A percentile compares a stretch with the other conserved stretches of the same genome.
These are phyloP conservation scores for Vitis labrusca DNA, from an alignment of 164 flowering plant genomes.

Conservation along the genomic window DNA sequence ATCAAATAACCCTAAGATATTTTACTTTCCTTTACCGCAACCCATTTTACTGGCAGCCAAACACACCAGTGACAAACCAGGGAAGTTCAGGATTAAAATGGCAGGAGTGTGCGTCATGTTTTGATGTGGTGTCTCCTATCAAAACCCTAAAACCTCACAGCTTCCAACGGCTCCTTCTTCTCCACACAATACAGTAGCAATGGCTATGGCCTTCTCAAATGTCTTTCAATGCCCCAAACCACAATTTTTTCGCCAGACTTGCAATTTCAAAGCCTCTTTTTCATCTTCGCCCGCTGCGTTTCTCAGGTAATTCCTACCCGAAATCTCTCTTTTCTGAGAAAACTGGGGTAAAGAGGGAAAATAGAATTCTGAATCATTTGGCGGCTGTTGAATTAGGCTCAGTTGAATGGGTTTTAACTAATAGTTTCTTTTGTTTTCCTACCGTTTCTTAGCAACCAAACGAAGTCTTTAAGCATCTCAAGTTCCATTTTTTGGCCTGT, in stretches of 20 bases:
- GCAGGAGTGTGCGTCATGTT: background rate
- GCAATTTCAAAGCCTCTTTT: conserved; percentile 13
- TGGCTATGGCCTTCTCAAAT: conserved; percentile 48
- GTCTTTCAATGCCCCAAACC: conserved; percentile 36
- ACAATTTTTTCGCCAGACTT: conserved; percentile 9
- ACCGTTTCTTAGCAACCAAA: background rate
- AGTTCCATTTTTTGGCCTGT: background rate
- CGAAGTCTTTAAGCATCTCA: background rate
- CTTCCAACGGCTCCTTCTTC: too few relatives aligned
- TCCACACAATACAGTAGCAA: conserved; percentile 1
- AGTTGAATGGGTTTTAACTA: background rate
- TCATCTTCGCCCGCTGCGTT: conserved; percentile 20
- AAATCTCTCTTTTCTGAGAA: background rate
- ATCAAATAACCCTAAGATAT: too few relatives aligned
- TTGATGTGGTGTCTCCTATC: background rate
- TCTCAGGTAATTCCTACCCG: conserved; percentile 31
- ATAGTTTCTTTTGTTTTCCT: background rate
- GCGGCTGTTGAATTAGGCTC: background rate
- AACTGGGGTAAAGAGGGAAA: background rate
- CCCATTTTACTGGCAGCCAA: too few relatives aligned
- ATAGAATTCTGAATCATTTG: background rate
- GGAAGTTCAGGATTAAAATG: too few relatives aligned
- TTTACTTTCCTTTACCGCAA: too few relatives aligned
- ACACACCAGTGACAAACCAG: too few relatives aligned
- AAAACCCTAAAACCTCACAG: too few relatives aligned